A percentile compares a stretch with the other conserved stretches of the same genome.
Conservation (phyloP, 805 yeast species). For the Kodamaea lidongshanica region DNA sequence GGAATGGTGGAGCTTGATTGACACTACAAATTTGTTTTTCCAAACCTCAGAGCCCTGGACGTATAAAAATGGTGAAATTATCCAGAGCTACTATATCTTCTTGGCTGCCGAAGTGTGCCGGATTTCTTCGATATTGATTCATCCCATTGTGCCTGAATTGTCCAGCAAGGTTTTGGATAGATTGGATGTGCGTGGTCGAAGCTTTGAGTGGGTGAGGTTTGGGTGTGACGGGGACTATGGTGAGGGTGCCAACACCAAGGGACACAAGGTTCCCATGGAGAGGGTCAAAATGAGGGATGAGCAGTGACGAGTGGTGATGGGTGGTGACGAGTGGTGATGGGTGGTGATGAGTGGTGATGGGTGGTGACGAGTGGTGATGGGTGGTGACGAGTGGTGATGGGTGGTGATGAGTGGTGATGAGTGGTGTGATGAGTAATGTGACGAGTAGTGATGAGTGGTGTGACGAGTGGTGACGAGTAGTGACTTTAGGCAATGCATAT, state of each 20-base stretch:
- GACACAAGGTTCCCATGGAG: slow-evolving; percentile 46
- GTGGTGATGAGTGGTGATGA: too few relatives aligned
- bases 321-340: too few relatives aligned
- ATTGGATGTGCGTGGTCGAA: slow-evolving; percentile 48
- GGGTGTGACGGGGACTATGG: slow-evolving; percentile 66
- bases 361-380: too few relatives aligned
- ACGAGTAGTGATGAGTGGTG: too few relatives aligned
- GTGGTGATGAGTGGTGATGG: too few relatives aligned
- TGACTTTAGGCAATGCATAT: too few relatives aligned
- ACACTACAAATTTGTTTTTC: slow-evolving; percentile 58
- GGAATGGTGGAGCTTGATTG: slow-evolving; percentile 53
- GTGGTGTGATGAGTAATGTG: too few relatives aligned
- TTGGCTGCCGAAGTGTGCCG: slow-evolving; percentile 68
- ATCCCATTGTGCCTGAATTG: slow-evolving; percentile 69
- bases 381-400: too few relatives aligned
- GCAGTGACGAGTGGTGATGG: too few relatives aligned
- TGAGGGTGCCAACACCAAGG: slow-evolving; percentile 39
- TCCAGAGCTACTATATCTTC: slow-evolving; percentile 49
- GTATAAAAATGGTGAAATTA: slow-evolving; percentile 24
- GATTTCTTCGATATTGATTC: slow-evolving; percentile 56
- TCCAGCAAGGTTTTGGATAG: slow-evolving; percentile 54
- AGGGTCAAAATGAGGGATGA: slow-evolving; percentile 17
- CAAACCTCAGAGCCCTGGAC: slow-evolving; percentile 78
- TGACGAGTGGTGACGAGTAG: too few relatives aligned
- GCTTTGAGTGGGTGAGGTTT: slow-evolving; percentile 37